Percentiles rank a stretch among this genome's conserved stretches.
Evolutionary conservation across 1,284 basidiomycete genomes (phyloP).

Genomic region (Leccinum variabile): DNA sequence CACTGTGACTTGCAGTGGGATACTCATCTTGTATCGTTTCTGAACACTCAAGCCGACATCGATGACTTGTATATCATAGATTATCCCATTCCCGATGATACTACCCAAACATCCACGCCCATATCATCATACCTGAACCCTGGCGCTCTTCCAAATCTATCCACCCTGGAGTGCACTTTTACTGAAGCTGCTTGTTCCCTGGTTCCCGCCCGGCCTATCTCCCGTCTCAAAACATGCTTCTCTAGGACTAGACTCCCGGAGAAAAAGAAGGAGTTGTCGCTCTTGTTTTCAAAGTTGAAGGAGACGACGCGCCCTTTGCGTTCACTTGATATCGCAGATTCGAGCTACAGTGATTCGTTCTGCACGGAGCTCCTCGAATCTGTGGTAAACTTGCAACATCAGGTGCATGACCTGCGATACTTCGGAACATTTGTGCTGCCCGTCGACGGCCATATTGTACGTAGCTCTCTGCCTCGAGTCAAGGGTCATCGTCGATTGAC

Average conservation of each 20-base stretch:
- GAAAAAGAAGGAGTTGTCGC: conserved; percentile 51
- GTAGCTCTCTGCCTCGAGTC: conserved; percentile 39
- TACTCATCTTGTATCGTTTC: conserved; percentile 50
- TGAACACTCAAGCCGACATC: conserved; percentile 50
- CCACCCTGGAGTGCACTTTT: conserved; percentile 63
- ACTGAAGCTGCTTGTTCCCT: conserved; percentile 57
- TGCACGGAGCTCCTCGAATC: conserved; percentile 49
- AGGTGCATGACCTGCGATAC: conserved; percentile 47
- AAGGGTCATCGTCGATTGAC: conserved; percentile 35
- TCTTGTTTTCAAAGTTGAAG: conserved; percentile 46
- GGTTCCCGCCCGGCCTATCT: conserved; percentile 55
- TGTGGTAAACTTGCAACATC: conserved; percentile 39
- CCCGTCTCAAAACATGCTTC: conserved; percentile 67
- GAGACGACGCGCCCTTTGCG: conserved; percentile 44
- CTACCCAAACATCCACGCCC: conserved; percentile 8
- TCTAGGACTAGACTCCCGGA: conserved; percentile 47
- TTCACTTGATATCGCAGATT: conserved; percentile 61
- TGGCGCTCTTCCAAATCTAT: conserved; percentile 46
- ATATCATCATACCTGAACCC: conserved; percentile 29
- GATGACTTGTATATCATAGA: conserved; percentile 60
- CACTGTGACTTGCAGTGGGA: conserved; percentile 70
- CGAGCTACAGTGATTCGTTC: conserved; percentile 52
- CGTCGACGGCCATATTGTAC: conserved; percentile 38
- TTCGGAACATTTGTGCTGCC: conserved; percentile 59
- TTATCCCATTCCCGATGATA: conserved; percentile 40